Evolutionary conservation across 1,284 basidiomycete species (phyloP), one percentile per base, ranked within the genome.

Genomic region (Vanrija humicola): DNA sequence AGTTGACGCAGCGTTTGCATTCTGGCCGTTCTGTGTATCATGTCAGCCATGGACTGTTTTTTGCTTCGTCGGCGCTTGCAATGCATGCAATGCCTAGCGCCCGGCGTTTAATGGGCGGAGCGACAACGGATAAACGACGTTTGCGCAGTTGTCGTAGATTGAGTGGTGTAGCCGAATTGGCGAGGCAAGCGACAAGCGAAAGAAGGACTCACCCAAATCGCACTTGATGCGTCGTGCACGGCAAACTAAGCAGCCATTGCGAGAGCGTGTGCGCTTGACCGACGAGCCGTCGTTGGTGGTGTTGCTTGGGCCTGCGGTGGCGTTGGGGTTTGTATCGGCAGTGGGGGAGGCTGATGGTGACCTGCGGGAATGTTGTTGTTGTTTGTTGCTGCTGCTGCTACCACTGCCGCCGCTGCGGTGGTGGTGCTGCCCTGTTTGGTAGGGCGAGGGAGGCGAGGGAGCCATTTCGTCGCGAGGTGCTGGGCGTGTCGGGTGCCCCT

Each of bases 171-270:
- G 18, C 43, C 21, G 18, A 28, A 16, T 29, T 16, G 40, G 45
- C 25, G 18, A 45, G 34, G 19, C 48, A 34, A 34, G 34, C 34
- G 34, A 34, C 6, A 34, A 34, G 12, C 34, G 34, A 15, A 28
- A 38, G 28, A 40, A 14, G n/a, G 12, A 60, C 64, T 50, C 45
- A 68, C 69, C 65, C 28, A 64, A 56, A 57, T 72, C 70, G 45
- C 70, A 72, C 44, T 67, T 68, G 45, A 72, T 59, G 38, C 70
- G 49, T 16, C 70, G 56, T n/a, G 64, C 59, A n/a, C 70, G 60
- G 48, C 70, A 72, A 6, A 72, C 65, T 26, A 70, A 49, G 52
- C 70, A 72, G 1, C 70, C 70, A 48, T 63, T 65, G n/a, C 61
- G 46, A 1, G 66, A 64, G 15, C 66, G 54, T 1, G 63, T 62